Conservation (phyloP, 306 rosid genomes). For the Nissolia schottii region DNA sequence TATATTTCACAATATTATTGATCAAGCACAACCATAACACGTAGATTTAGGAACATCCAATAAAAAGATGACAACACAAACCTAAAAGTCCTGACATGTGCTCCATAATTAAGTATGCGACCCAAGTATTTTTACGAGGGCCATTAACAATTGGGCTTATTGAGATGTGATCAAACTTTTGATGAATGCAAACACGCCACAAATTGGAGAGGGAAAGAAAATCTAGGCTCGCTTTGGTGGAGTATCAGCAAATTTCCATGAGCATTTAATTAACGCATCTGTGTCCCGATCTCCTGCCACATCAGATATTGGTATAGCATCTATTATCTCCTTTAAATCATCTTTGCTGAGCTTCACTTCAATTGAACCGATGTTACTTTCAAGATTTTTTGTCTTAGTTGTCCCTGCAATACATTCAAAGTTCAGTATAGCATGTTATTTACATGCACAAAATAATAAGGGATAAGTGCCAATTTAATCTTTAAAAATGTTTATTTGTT, state of each 20-base stretch:
- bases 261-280: too few relatives aligned
- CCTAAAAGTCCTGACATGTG: too few relatives aligned
- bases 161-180: background rate
- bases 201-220: background rate
- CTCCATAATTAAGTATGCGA: too few relatives aligned
- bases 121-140: background rate
- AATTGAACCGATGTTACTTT: conserved; percentile 38
- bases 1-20: too few relatives aligned
- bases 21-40: too few relatives aligned
- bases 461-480: too few relatives aligned
- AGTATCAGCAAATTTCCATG: conserved; percentile 59
- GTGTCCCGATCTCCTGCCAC: conserved; percentile 41
- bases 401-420: conserved; percentile 41
- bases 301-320: conserved; percentile 32
- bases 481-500: too few relatives aligned
- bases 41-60: too few relatives aligned
- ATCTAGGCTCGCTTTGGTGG: conserved; percentile 17
- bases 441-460: too few relatives aligned
- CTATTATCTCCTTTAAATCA: conserved; percentile 46
- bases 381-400: conserved; percentile 56
- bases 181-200: background rate
- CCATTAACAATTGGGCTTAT: background rate
- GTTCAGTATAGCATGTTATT: background rate
- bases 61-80: too few relatives aligned
- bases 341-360: conserved; percentile 44